phyloP scores from a whole-genome alignment of 495 filamentous ascomycete genomes.

The Aspergillus leporis region DNA sequence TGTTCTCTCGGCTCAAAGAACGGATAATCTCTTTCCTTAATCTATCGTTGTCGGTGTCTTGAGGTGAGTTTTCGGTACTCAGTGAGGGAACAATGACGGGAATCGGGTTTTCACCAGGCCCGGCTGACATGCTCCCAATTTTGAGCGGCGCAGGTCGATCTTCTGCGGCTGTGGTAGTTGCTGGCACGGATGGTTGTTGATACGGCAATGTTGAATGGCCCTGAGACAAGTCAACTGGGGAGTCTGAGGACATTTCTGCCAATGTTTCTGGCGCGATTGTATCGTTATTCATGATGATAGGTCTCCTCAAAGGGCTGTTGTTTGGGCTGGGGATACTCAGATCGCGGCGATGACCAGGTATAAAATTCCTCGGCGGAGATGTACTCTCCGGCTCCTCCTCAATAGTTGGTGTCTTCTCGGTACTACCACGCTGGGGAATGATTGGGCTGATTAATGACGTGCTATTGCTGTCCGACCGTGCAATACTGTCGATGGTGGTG shows the following conservation, averaged over 20 bases:
- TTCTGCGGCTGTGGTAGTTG: conserved; percentile 33
- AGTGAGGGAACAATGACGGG: conserved; percentile 54
- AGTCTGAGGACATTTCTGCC: conserved; percentile 44
- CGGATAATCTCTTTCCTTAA: conserved; percentile 79
- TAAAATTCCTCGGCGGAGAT: conserved; percentile 39
- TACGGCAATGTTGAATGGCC: conserved; percentile 11
- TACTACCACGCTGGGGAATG: conserved; percentile 48
- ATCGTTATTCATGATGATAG: conserved; percentile 48
- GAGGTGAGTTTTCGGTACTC: conserved; percentile 55
- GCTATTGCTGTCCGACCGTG: conserved; percentile 63
- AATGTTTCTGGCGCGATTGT: conserved; percentile 39
- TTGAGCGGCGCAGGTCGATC: conserved; percentile 46
- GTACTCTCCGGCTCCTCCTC: conserved; percentile 52
- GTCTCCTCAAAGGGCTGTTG: conserved; percentile 63
- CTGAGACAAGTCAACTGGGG: conserved; percentile 22
- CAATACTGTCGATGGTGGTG: conserved; percentile 48
- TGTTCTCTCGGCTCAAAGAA: conserved; percentile 60
- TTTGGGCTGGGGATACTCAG: conserved; percentile 61
- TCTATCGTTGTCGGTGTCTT: conserved; percentile 74
- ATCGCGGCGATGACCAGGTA: conserved; percentile 60
- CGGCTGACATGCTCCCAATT: conserved; percentile 22
- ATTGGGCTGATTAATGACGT: conserved; percentile 70
- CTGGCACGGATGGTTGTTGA: conserved; percentile 15
- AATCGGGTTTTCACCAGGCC: conserved; percentile 19
- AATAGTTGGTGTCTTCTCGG: conserved; percentile 57